phyloP scores from a whole-genome alignment of 257 asterid species.

The Echium plantagineum region DNA sequence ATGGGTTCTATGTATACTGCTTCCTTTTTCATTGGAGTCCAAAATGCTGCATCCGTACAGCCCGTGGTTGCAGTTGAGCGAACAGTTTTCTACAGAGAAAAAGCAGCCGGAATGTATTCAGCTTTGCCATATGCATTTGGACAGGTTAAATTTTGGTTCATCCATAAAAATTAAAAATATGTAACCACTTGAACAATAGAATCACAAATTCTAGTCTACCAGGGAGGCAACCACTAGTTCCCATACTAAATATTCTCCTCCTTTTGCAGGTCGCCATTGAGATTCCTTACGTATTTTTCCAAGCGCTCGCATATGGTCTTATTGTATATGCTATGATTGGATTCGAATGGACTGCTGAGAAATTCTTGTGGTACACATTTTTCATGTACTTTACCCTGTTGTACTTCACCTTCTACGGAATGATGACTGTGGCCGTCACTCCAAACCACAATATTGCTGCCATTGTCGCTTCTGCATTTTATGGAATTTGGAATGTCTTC shows the following conservation, averaged over 20 bases:
- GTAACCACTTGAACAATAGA: too few species aligned
- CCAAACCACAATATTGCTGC: constrained; percentile 60
- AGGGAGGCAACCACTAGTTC: background rate
- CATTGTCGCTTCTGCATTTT: constrained; percentile 36
- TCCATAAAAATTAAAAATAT: background rate
- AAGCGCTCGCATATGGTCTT: constrained; percentile 34
- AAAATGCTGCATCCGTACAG: constrained; percentile 53
- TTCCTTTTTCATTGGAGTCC: constrained; percentile 45
- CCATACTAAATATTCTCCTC: background rate
- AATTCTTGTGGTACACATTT: constrained; percentile 66
- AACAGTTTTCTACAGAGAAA: constrained; percentile 71
- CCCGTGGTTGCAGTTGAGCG: constrained; percentile 76
- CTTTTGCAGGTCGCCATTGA: constrained; percentile 46
- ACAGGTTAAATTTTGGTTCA: constrained; percentile 25
- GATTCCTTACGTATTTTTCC: constrained; percentile 45
- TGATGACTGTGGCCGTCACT: constrained; percentile 68
- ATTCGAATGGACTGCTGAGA: constrained; percentile 44
- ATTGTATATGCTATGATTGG: constrained; percentile 62
- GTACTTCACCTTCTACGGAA: constrained; percentile 61
- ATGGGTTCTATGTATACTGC: constrained; percentile 72
- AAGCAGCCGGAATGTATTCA: constrained; percentile 81
- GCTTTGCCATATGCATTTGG: constrained; percentile 73
- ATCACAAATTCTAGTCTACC: background rate
- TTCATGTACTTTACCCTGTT: constrained; percentile 46
- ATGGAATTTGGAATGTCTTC: constrained; percentile 53